Evolutionary conservation across 2,329 filamentous ascomycete species (phyloP), one percentile per base, ranked within the genome.

Genomic region (Trichoderma pleuroti): DNA sequence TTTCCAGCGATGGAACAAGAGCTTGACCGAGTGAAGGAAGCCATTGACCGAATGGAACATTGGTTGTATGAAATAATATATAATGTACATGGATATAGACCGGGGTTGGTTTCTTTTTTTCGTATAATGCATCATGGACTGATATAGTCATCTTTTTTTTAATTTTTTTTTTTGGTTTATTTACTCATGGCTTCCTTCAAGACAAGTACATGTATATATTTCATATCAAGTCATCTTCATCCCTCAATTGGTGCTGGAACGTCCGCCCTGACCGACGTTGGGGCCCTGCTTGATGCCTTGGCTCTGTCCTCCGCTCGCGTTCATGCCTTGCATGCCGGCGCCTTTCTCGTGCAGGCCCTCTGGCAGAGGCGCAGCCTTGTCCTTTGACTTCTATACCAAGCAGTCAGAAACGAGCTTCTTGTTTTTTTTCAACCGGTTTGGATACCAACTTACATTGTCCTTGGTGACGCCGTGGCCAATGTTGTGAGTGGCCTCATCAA

Each of bases 281-380:
- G 77, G 75, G 5, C 82, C 83, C 71, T 81, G 64, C 73, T 81
- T 79, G 46, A 83, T 74, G 16, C 84, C 83, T n/a, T 69, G 66
- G 75, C 82, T 84, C 62, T 80, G 74, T 7, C 85, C 84, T 7
- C 82, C 84, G 71, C 82, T 84, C 54, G 84, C 84, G 36, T 78
- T 77, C 72, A 77, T 59, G 65, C 80, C 83, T 52, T 80, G 72
- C 2, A 86, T 72, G 0, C 77, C 84, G 1, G 76, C 74, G 12
- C 85, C 85, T 70, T 84, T 79, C 71, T 86, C 84, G 5, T 78
- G 72, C 32, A 76, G 74, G 28, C 78, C 78, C 76, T 86, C 81
- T 10, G 85, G 85, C 60, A 85, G 74, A 2, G 81, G 80, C 1
- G 85, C 85, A 2, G 83, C 82, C 80, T 86, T 87, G 77, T 85